Evolutionary conservation across 2,329 filamentous ascomycete species (phyloP), one percentile per base, ranked within the genome.

Genomic region (Calonectria pseudoturangicola): DNA sequence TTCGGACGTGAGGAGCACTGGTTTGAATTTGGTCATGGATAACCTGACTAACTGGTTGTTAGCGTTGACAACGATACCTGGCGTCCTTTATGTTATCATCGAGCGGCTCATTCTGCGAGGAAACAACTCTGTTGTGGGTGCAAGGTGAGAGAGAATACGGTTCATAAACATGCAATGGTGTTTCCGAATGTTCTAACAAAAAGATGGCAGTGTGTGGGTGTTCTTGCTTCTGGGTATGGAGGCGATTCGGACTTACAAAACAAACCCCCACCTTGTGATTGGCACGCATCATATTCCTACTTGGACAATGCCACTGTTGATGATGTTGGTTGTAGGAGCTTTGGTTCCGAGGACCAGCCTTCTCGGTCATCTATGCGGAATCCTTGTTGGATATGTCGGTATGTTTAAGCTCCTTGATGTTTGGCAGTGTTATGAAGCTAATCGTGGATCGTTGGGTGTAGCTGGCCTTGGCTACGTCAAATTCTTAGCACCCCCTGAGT

Each of bases 391-490:
- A 48, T 98, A 98, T 86, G 84, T 95, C 62, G 96, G 96, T 95
- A 88, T 87, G 48, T 39, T 25, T 27, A 12, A 30, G 5, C 36
- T 16, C 43, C 7, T 7, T 8, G 13, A 27, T 27, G 28, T 16
- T 9, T 4, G 13, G 54, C 10, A 13, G 2, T 10, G 33, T 15
- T 33, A 28, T 8, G n/a, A 67, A 45, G 33, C 73, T 79, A 66
- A 78, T 66, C 27, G 63, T 48, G 41, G 13, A 33, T 33, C n/a
- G 18, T 15, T 15, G 1, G 36, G 33, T 45, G 8, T 75, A 96
- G 94, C 93, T 86, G 96, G 95, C 3, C 87, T 98, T 71, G 96
- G 96, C 60, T 98, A 96, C 82, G 91, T 98, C 79, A 96, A 95
- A 83, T 93, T 97, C 81, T 89, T 98, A 48, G 94, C 95, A 18